Base-by-base conservation (phyloP, 805 yeast species). In the Lipomyces spencermartinsiae region DNA sequence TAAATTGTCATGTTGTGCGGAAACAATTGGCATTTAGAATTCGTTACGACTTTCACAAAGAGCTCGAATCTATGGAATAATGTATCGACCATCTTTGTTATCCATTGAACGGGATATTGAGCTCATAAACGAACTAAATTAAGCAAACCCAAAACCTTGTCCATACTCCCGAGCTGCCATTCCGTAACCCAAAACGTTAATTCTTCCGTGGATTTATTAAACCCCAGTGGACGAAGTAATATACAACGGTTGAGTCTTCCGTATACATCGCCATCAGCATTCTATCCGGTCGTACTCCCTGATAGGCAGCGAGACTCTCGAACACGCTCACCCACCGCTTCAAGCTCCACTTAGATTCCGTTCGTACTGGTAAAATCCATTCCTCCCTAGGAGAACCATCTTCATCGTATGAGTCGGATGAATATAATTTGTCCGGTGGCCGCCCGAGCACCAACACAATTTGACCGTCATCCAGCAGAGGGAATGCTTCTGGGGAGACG, bases 201-300 rank as follows among this genome's bases (percentile, higher is more conserved):
- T 81, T 80, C 65, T 78, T 79, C 34, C 82, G 70, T 6, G 83
- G 83, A 64, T 74, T 76, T 37, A 77, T 77, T 37, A 81, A 72
- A 2, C 82, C 83, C 34, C 76, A 71, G 64, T 80, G 76, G 33
- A 81, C 78, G 53, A 81, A 73, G 64, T 81, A 81, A 69, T 80
- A 81, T 4, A 83, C 85, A 62, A 81, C 78, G 2, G 84, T 81
- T 2, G 82, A 78, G 65, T 81, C 83, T 43, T 76, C 73, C 8
- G 82, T 77, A n/a, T 78, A 76, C 78, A 81, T 75, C 4, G 82
- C 83, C 82, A 81, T 79, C 1, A 80, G 71, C 5, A 81, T 58
- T 19, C 83, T 71, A 37, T 67, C 69, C 12, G 51, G 63, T 1
- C 61, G 68, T 3, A 64, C 59, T 1, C 55, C 58, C 33, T 61